Evolutionary conservation across 805 yeast genomes (phyloP), one percentile per base, ranked within the genome.

Genomic region (Geotrichum ghanense): DNA sequence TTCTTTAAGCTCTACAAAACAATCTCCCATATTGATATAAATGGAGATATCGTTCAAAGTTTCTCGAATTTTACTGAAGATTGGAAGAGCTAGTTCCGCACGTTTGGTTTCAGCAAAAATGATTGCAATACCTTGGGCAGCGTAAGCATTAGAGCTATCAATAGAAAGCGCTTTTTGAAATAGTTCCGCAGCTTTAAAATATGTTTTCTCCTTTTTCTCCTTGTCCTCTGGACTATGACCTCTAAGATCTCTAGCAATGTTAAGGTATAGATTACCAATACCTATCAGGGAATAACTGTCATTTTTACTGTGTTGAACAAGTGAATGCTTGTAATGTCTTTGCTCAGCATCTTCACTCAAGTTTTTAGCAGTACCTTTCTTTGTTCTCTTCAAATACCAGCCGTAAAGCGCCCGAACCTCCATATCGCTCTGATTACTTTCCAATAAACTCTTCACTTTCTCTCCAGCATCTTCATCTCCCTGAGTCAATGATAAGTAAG

Each of bases 91-190:
- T 50, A 80, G 72, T 22, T 77, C 79, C 26, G 77, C 67, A 21
- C 60, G 61, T 54, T 84, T 80, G 57, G 80, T 81, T 57, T 90
- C 97, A 9, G 95, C 94, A 62, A 87, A 83, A 3, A 88, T 78
- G 47, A 92, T 87, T 1, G 97, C 97, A 51, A 92, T 73, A 47
- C 99, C 99, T 64, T 92, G 98, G 1, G 98, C 97, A 3, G 98
- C 99, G 67, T 81, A 92, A 1, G 89, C 90, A 60, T 90, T 86
- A 54, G 74, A 71, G 2, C 89, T 78, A 66, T 92, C 97, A 23
- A 88, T 66, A 44, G 83, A 80, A 46, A 92, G 68, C 1, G 87
- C 96, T 65, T 92, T 92, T 57, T 87, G 84, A 62, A 79, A 90
- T 49, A 92, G 70, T 65, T 90, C 97, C 12, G 89, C 83, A n/a